A percentile compares a stretch with the other conserved stretches of the same genome.
phyloP scores from a whole-genome alignment of 2,329 filamentous ascomycete species.

The Colletotrichum sp. region DNA sequence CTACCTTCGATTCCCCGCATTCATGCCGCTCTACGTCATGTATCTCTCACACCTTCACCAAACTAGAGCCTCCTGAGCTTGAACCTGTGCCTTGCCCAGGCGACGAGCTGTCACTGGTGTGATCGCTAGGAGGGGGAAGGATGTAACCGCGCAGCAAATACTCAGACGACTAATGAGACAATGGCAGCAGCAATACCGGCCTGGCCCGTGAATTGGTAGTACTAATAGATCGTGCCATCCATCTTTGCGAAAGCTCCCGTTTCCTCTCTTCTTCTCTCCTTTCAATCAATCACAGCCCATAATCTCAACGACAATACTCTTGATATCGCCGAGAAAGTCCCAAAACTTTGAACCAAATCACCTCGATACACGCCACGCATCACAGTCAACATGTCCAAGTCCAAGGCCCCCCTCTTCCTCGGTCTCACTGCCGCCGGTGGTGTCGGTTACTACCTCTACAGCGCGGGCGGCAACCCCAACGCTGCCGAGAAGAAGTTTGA shows the following conservation, averaged over 20 bases:
- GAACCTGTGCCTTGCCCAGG: not conserved
- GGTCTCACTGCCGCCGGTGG: slow-evolving; percentile 71
- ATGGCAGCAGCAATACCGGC: not conserved
- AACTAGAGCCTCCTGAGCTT: slow-evolving; percentile 5
- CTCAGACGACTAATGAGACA: slow-evolving; percentile 4
- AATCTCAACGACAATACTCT: not conserved
- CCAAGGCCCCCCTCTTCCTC: slow-evolving; percentile 53
- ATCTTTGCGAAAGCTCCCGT: not conserved
- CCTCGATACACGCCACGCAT: not conserved
- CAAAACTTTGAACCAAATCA: not conserved
- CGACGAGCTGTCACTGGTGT: not conserved
- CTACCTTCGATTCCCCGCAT: slow-evolving; percentile 26
- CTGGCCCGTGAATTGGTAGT: slow-evolving; percentile 2
- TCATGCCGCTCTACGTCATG: slow-evolving; percentile 30
- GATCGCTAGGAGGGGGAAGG: slow-evolving; percentile 7
- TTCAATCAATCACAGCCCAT: slow-evolving; percentile 3
- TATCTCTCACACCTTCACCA: slow-evolving; percentile 22
- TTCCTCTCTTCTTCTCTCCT: not conserved
- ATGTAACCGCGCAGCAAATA: slow-evolving; percentile 1
- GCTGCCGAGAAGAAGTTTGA: slow-evolving; percentile 87
- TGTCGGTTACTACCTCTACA: slow-evolving; percentile 90
- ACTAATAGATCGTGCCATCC: slow-evolving; percentile 21
- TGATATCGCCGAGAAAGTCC: not conserved
- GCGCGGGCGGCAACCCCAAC: slow-evolving; percentile 80
- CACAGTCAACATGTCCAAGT: slow-evolving; percentile 49